phyloP scores from a whole-genome alignment of 2,329 filamentous ascomycete species.

The Lasiodiplodia citricola region DNA sequence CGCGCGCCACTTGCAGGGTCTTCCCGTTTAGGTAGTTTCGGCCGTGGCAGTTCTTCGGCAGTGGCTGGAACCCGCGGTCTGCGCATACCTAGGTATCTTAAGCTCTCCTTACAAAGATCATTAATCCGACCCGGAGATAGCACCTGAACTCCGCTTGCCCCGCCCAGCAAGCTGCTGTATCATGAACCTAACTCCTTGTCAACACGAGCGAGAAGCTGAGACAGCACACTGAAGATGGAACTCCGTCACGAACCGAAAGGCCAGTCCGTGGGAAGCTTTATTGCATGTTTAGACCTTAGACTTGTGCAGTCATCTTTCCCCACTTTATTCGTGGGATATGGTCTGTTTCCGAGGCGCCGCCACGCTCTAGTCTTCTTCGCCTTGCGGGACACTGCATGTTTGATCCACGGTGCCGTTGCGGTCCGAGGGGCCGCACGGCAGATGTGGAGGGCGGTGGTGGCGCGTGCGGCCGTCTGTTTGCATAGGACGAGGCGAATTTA shows the following conservation, averaged over 20 bases:
- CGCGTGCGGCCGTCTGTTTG: not conserved
- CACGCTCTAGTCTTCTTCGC: not conserved
- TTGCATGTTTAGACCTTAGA: too few species aligned
- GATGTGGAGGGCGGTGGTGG: not conserved
- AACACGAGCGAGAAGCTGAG: not conserved
- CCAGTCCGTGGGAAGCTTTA: too few species aligned
- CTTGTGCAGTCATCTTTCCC: not conserved
- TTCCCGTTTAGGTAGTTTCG: not conserved
- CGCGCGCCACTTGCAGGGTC: too few species aligned
- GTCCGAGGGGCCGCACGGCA: not conserved
- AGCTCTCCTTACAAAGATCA: not conserved
- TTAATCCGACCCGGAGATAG: not conserved
- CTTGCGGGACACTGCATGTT: not conserved
- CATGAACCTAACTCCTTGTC: not conserved
- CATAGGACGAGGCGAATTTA: not conserved
- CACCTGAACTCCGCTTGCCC: not conserved
- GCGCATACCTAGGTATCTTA: too few species aligned
- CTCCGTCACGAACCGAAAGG: not conserved
- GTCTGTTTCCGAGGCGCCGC: not conserved
- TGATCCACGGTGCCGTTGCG: conserved; percentile 3
- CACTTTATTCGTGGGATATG: not conserved
- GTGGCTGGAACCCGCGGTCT: not conserved
- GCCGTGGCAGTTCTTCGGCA: not conserved
- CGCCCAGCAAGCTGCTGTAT: not conserved
- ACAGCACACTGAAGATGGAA: not conserved